A percentile compares a stretch with the other conserved stretches of the same genome.
phyloP scores from a whole-genome alignment of 192 early-diverging fungal species.

The Allomyces macrogynus region DNA sequence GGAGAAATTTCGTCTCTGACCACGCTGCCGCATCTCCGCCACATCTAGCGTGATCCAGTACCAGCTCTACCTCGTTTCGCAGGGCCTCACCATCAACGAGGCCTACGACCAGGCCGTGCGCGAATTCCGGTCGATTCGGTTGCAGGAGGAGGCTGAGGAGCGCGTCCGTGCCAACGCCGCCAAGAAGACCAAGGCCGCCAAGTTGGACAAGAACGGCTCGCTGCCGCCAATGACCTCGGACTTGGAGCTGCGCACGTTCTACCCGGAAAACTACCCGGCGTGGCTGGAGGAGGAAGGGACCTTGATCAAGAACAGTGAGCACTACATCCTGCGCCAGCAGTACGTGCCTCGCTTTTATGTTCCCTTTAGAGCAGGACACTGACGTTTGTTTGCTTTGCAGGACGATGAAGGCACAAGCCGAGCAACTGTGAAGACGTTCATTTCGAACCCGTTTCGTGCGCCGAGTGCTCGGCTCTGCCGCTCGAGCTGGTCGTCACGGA shows the following conservation, averaged over 20 bases:
- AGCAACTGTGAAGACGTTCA: no score
- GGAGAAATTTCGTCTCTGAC: background rate
- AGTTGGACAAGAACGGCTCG: background rate
- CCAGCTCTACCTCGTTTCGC: conserved; percentile 56
- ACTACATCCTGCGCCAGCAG: background rate
- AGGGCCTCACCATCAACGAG: conserved; percentile 40
- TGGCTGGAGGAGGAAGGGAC: background rate
- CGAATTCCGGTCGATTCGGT: conserved; percentile 65
- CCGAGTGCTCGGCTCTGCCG: no score
- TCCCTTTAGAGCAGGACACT: no score
- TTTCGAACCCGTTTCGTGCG: no score
- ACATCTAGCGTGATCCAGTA: conserved; percentile 55
- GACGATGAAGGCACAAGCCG: no score
- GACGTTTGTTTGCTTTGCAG: no score
- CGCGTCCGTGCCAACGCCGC: conserved; percentile 11
- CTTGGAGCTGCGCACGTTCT: background rate
- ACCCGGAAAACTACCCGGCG: background rate
- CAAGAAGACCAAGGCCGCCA: background rate
- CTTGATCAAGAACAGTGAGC: background rate
- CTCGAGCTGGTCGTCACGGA: no score
- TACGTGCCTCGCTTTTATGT: background rate
- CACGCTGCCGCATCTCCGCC: background rate
- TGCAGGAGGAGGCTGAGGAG: conserved; percentile 50
- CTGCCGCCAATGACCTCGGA: background rate
- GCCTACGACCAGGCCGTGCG: conserved; percentile 58